Conservation (phyloP, 371 early-diverging fungal species). For the Syncephalis fuscata region DNA sequence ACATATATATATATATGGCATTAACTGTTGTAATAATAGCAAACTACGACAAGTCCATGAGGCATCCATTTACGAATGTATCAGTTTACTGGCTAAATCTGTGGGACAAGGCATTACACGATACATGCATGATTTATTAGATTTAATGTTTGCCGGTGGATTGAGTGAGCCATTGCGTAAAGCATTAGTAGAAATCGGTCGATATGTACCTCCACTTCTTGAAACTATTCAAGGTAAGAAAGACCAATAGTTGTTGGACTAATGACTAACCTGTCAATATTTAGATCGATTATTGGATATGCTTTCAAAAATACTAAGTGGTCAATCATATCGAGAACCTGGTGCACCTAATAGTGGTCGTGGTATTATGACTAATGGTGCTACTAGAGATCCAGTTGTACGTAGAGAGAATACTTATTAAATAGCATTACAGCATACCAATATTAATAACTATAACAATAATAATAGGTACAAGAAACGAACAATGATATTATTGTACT, state of each 20-base stretch:
- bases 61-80: slow-evolving; percentile 63
- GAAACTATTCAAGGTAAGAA: slow-evolving; percentile 73
- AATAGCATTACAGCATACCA: too few relatives aligned
- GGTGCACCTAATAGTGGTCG: slow-evolving; percentile 35
- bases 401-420: too few relatives aligned
- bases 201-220: slow-evolving; percentile 65
- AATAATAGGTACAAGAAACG: slow-evolving; percentile 4
- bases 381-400: not conserved
- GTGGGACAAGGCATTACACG: slow-evolving; percentile 79
- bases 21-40: not conserved
- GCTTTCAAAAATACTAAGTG: slow-evolving; percentile 71
- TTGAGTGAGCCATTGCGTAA: slow-evolving; percentile 66
- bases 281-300: slow-evolving; percentile 74
- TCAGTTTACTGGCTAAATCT: slow-evolving; percentile 74
- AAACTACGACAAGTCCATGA: slow-evolving; percentile 17
- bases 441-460: not conserved
- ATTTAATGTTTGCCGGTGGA: slow-evolving; percentile 81
- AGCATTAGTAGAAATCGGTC: slow-evolving; percentile 64
- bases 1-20: not conserved
- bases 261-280: not conserved
- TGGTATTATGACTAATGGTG: not conserved
- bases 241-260: not conserved
- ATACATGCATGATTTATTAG: slow-evolving; percentile 74
- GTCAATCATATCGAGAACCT: slow-evolving; percentile 69
- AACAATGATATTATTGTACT: slow-evolving; percentile 54